Conservation (phyloP, 495 filamentous ascomycete species). For the Coniosporium apollinis region DNA sequence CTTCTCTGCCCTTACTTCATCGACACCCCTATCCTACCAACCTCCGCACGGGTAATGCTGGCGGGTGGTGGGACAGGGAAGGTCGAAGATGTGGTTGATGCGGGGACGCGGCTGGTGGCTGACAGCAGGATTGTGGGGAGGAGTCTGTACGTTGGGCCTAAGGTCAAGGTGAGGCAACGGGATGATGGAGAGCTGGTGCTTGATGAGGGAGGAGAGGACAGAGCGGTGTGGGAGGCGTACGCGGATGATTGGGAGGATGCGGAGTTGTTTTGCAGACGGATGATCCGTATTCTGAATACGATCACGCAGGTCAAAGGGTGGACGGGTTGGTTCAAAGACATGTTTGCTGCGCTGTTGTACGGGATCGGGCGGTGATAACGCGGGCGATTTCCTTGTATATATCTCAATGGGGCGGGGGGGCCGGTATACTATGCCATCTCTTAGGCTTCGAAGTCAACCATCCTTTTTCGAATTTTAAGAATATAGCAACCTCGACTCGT, state of each 20-base stretch:
- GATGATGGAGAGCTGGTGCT: constrained; percentile 21
- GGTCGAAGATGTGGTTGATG: constrained; percentile 39
- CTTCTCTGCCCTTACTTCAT: constrained; percentile 50
- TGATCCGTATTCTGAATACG: constrained; percentile 32
- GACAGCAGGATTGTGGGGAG: constrained; percentile 34
- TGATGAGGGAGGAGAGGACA: constrained; percentile 18
- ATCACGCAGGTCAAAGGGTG: constrained; percentile 30
- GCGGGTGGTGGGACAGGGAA: constrained; percentile 35
- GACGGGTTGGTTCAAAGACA: constrained; percentile 31
- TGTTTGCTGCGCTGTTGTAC: constrained; percentile 17
- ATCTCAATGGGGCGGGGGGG: too few species aligned
- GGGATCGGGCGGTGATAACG: too few species aligned
- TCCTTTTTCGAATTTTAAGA: too few species aligned
- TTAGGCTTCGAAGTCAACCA: too few species aligned
- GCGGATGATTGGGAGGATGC: constrained; percentile 39
- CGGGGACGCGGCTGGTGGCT: constrained; percentile 28
- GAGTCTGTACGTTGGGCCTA: constrained; percentile 38
- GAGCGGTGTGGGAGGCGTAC: constrained; percentile 38
- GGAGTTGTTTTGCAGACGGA: constrained; percentile 32
- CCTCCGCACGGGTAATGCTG: constrained; percentile 27
- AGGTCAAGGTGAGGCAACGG: constrained; percentile 23
- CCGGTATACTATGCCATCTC: too few species aligned
- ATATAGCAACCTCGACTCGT: too few species aligned
- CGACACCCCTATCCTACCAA: constrained; percentile 36
- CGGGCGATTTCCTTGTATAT: too few species aligned